phyloP scores from a whole-genome alignment of 1,139 yeast species.

The Magnusiomyces tetraspermus region DNA sequence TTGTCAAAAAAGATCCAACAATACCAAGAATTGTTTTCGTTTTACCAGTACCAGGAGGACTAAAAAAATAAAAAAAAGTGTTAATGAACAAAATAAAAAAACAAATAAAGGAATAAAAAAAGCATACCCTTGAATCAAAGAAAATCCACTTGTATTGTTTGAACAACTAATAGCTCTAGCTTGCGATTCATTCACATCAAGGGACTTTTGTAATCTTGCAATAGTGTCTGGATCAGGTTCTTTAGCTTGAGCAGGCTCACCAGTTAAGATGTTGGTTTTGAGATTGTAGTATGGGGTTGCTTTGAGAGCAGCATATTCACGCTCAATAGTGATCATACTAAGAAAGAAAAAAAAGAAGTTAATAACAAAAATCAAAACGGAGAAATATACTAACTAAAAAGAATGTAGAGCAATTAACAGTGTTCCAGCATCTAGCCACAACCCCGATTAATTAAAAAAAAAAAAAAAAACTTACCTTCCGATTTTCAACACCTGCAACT shows the following conservation, averaged over 20 bases:
- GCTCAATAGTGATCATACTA: slow-evolving; percentile 75
- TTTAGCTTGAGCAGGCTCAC: slow-evolving; percentile 43
- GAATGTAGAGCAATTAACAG: no score
- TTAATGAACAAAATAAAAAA: not conserved
- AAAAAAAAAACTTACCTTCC: slow-evolving; percentile 40
- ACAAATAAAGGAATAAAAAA: not conserved
- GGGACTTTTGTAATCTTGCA: slow-evolving; percentile 36
- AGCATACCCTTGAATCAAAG: slow-evolving; percentile 71
- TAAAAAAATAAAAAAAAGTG: slow-evolving; percentile 12
- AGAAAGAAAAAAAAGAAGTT: not conserved
- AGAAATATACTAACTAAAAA: no score
- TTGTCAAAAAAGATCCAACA: slow-evolving; percentile 63
- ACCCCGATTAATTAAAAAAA: not conserved
- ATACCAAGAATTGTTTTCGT: slow-evolving; percentile 93
- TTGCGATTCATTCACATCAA: slow-evolving; percentile 74
- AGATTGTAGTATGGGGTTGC: slow-evolving; percentile 79
- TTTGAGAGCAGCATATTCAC: slow-evolving; percentile 78
- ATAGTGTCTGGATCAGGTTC: slow-evolving; percentile 31
- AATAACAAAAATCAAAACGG: no score
- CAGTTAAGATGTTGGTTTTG: slow-evolving; percentile 51
- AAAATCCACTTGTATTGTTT: slow-evolving; percentile 60
- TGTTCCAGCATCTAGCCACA: no score
- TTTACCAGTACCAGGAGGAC: slow-evolving; percentile 96
- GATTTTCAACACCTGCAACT: slow-evolving; percentile 58
- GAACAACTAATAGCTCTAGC: slow-evolving; percentile 81